These are phyloP conservation scores for Bonia amplexicaulis DNA, from an alignment of 176 grass and related monocot species.

Conservation along the genomic window DNA sequence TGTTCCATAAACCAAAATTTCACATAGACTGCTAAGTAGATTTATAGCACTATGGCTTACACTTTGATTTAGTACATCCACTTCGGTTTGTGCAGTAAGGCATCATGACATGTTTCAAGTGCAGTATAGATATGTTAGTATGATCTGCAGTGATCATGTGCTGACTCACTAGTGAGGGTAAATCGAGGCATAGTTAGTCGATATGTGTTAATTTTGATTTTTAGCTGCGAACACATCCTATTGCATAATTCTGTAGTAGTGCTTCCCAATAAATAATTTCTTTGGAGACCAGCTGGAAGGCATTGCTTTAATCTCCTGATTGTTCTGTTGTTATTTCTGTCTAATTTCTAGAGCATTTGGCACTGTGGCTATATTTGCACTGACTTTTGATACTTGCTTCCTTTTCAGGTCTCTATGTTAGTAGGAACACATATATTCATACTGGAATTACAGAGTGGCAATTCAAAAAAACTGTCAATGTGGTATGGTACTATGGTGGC, in stretches of 20 bases:
- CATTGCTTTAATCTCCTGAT: background rate
- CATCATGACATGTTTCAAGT: background rate
- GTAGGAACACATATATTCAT: conserved; percentile 96
- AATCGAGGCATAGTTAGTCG: background rate
- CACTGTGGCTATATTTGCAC: background rate
- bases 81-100: background rate
- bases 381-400: conserved; percentile 17
- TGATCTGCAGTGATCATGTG: background rate
- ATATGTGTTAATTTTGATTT: background rate
- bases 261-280: background rate
- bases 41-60: background rate
- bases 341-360: background rate
- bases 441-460: conserved; percentile 90
- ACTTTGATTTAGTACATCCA: background rate
- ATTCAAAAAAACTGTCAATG: conserved; percentile 92
- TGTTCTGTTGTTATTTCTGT: conserved; percentile 9
- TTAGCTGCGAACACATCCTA: background rate
- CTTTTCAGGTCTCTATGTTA: conserved; percentile 85
- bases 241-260: background rate
- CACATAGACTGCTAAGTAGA: background rate
- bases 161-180: background rate
- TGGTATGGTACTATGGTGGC: conserved; percentile 54
- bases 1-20: background rate
- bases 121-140: background rate
- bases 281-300: background rate